Percentiles rank a stretch among this genome's conserved stretches.
These are phyloP conservation scores for Colletotrichum lindemuthianum DNA, from an alignment of 2,329 filamentous ascomycete species.

Conservation along the genomic window DNA sequence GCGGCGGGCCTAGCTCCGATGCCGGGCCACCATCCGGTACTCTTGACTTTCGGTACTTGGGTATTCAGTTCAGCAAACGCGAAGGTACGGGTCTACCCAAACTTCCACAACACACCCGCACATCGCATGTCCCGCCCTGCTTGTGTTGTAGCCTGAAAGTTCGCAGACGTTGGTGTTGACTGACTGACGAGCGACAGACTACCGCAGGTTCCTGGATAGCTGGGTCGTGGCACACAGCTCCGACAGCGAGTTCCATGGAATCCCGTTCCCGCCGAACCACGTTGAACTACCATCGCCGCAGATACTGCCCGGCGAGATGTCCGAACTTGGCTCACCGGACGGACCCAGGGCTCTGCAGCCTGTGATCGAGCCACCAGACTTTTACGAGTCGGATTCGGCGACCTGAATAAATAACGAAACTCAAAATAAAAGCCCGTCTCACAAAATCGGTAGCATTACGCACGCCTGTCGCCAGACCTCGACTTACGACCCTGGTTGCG, in stretches of 20 bases:
- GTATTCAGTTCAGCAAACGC: conserved; percentile 59
- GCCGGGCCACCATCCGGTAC: conserved; percentile 38
- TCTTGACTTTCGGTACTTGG: conserved; percentile 59
- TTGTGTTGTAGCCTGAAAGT: neutral
- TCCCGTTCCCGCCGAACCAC: conserved; percentile 56
- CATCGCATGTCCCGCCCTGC: neutral
- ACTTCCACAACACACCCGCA: neutral
- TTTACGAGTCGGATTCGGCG: conserved; percentile 30
- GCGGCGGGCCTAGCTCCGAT: conserved; percentile 38
- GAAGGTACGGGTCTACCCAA: conserved; percentile 50
- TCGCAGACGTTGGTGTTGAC: neutral
- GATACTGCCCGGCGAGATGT: conserved; percentile 46
- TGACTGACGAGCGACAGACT: conserved; percentile 46
- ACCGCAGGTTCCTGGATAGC: conserved; percentile 56
- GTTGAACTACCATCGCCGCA: conserved; percentile 60
- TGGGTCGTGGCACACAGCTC: conserved; percentile 58
- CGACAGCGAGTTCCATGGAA: conserved; percentile 57
- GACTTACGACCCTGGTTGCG: too few species aligned
- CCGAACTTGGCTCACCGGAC: conserved; percentile 36
- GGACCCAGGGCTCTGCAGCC: conserved; percentile 41
- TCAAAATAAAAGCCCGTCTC: neutral
- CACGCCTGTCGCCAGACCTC: too few species aligned
- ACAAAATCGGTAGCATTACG: too few species aligned
- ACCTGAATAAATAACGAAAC: conserved; percentile 16
- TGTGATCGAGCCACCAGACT: conserved; percentile 43